Base-by-base conservation (phyloP, 176 grass and related monocot genomes). In the Carex pumila region DNA sequence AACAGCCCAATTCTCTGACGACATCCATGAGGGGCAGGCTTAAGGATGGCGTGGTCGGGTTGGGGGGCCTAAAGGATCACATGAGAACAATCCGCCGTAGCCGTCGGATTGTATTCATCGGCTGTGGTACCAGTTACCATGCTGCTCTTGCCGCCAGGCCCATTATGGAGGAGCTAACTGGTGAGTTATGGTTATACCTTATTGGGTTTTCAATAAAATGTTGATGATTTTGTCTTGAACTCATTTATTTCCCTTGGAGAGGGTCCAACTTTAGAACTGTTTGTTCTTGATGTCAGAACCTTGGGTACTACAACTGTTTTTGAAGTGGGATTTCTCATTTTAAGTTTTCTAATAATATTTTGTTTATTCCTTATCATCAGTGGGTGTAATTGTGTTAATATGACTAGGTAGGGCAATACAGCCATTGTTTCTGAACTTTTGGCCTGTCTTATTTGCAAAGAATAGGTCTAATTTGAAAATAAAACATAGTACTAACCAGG, bases 21-120 rank as follows among this genome's bases (percentile, higher is more conserved):
- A 98, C 91, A 83, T 94, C 92, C 5, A 98, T 98, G 95, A 90
- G 95, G 84, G 95, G 95, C 79, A 98, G 92, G 79, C 80, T 94
- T 31, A 98, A 94, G 76, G 88, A 91, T 71, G 79, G 85, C 65
- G 91, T 65, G 65, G 91, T 98, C 83, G 81, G 92, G 88, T 88
- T 98, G 67, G 95, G 95, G 84, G 92, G 95, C 60, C 88, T 98
- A 36, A 98, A 98, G 75, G 95, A 92, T 66, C 75, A 93, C 57
- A 80, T 98, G 62, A 95, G 87, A 90, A 98, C 95, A 70, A 94
- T 98, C 65, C 85, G 92, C 29, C 87, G 85, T 45, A 90, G 91
- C 90, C 90, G 92, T 85, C 90, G 95, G 83, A 86, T 98, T 32
- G 80, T 94, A 34, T 93, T 98, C 61, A 91, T 95, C 84, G 95